These are phyloP conservation scores for Kwoniella botswanensis DNA, from an alignment of 768 basidiomycete genomes.

Conservation along the genomic window DNA sequence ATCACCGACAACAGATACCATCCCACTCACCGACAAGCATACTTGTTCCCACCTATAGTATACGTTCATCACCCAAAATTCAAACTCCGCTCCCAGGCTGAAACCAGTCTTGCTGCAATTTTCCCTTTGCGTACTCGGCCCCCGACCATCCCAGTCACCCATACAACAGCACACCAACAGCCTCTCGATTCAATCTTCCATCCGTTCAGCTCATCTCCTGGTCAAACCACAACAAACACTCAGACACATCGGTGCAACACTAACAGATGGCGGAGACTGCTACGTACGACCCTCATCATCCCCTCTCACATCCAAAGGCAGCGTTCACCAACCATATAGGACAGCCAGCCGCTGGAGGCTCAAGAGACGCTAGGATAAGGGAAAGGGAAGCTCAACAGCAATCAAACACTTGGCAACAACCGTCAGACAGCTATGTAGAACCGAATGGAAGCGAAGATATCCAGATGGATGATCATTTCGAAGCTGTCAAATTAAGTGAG, in stretches of 20 bases:
- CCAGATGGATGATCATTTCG: constrained; percentile 8
- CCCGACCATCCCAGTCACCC: not conserved
- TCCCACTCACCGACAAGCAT: not conserved
- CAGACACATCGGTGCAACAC: not conserved
- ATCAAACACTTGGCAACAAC: not conserved
- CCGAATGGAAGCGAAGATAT: not conserved
- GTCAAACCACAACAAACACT: not conserved
- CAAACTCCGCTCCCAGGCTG: constrained; percentile 12
- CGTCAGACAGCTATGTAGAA: not conserved
- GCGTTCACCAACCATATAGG: constrained; percentile 24
- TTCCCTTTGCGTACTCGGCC: constrained; percentile 9
- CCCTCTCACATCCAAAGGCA: constrained; percentile 26
- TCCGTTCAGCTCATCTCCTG: not conserved
- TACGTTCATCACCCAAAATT: not conserved
- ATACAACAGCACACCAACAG: not conserved
- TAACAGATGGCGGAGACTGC: constrained; percentile 16
- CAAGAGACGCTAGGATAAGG: constrained; percentile 24
- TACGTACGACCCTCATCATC: constrained; percentile 22
- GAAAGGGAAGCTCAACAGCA: constrained; percentile 10
- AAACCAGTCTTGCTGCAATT: constrained; percentile 7
- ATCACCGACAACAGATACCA: not conserved
- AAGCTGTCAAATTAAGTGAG: constrained; percentile 27
- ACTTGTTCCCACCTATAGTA: not conserved
- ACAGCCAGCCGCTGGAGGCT: constrained; percentile 17
- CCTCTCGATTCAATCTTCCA: not conserved